Percentiles rank a stretch among this genome's conserved stretches.
These are phyloP conservation scores for Ceriops zippeliana DNA, from an alignment of 345 rosid genomes.

Conservation along the genomic window DNA sequence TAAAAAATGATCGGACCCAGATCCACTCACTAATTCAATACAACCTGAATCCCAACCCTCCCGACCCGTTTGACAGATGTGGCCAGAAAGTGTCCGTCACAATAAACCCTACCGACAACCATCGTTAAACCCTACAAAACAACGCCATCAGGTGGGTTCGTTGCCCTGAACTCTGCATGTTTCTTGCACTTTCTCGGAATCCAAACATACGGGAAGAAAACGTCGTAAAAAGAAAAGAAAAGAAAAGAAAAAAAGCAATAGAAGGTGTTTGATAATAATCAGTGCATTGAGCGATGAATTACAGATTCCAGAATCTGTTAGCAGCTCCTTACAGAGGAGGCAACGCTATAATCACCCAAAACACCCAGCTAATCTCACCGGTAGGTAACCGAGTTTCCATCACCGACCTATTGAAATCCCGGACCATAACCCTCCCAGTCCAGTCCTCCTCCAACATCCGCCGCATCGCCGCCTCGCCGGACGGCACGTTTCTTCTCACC, in stretches of 20 bases:
- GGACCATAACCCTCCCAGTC: slow-evolving; percentile 59
- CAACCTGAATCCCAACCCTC: no score
- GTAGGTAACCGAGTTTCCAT: slow-evolving; percentile 89
- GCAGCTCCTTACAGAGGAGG: slow-evolving; percentile 97
- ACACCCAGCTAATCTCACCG: slow-evolving; percentile 69
- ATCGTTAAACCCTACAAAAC: no score
- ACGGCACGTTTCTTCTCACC: slow-evolving; percentile 68
- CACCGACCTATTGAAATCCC: slow-evolving; percentile 78
- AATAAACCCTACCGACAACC: no score
- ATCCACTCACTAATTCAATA: no score
- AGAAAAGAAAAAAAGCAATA: no score
- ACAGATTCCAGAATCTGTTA: slow-evolving; percentile 73
- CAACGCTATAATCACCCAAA: slow-evolving; percentile 54
- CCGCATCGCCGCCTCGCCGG: slow-evolving; percentile 74
- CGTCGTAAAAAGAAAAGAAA: no score
- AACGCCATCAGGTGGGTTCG: no score
- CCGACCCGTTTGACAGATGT: no score
- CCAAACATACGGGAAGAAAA: slow-evolving; percentile 2
- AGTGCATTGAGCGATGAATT: slow-evolving; percentile 47
- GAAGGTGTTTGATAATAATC: background rate
- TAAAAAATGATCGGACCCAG: no score
- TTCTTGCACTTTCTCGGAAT: slow-evolving; percentile 5
- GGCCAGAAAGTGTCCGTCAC: no score
- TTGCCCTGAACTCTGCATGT: no score
- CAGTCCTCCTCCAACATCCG: slow-evolving; percentile 65